A percentile compares a stretch with the other conserved stretches of the same genome.
Evolutionary conservation across 2,329 filamentous ascomycete genomes (phyloP).

Genomic region (Beauveria varroae): DNA sequence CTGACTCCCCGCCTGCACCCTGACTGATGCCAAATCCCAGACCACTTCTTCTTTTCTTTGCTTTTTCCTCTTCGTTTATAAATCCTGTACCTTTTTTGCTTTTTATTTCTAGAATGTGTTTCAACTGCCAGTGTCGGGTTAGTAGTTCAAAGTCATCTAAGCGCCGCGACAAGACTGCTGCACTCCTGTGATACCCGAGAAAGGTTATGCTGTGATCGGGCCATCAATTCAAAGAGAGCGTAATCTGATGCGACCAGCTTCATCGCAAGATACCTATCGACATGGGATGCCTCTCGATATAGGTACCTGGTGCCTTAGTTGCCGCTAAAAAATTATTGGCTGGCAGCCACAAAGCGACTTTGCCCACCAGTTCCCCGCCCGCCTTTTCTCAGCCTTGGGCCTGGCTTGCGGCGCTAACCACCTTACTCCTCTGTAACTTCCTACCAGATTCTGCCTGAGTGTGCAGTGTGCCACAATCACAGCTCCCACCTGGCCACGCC

Average conservation of each 20-base stretch:
- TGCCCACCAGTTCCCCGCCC: conserved; percentile 5
- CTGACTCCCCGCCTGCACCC: not conserved
- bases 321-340: not conserved
- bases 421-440: too few relatives aligned
- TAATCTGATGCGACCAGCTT: too few relatives aligned
- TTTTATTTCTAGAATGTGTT: too few relatives aligned
- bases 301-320: not conserved
- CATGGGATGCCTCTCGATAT: not conserved
- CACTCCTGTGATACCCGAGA: too few relatives aligned
- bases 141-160: too few relatives aligned
- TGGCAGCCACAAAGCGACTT: not conserved
- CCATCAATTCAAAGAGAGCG: not conserved
- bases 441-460: not conserved
- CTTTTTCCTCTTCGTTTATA: not conserved
- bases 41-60: not conserved
- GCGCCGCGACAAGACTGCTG: too few relatives aligned
- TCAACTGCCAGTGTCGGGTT: too few relatives aligned
- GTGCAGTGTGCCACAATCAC: not conserved
- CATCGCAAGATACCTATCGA: too few relatives aligned
- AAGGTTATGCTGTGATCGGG: not conserved
- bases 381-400: not conserved
- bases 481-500: too few relatives aligned
- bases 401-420: not conserved
- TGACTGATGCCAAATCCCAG: not conserved
- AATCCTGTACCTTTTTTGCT: too few relatives aligned